phyloP scores from a whole-genome alignment of 257 asterid species.

The Galeopsis tetrahit region DNA sequence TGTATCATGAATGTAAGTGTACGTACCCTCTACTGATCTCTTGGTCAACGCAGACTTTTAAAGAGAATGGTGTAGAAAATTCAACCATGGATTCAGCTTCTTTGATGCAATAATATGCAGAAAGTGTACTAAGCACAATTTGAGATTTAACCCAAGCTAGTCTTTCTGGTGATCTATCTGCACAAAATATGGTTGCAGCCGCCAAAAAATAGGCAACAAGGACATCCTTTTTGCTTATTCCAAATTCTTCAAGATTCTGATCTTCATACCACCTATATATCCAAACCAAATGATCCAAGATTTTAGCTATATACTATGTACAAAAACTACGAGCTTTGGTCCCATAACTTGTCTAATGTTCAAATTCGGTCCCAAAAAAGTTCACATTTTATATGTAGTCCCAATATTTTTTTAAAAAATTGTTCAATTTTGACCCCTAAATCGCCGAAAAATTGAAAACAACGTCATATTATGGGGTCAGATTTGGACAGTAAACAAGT shows the following conservation, averaged over 20 bases:
- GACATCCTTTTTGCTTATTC: conserved; percentile 36
- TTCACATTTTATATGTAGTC: too few species aligned
- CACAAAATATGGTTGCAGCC: conserved; percentile 40
- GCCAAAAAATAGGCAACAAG: conserved; percentile 41
- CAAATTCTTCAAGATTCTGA: conserved; percentile 30
- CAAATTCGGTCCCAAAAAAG: too few species aligned
- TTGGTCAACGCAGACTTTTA: conserved; percentile 1
- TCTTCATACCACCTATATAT: conserved; percentile 48
- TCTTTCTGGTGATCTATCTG: conserved; percentile 43
- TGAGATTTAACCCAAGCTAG: conserved; percentile 47
- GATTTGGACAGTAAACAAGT: too few species aligned
- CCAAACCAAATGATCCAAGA: background rate
- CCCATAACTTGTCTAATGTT: too few species aligned
- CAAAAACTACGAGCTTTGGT: too few species aligned
- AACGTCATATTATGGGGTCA: too few species aligned
- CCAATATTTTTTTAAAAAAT: too few species aligned
- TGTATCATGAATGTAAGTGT: too few species aligned
- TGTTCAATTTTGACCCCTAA: too few species aligned
- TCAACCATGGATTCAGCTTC: conserved; percentile 2
- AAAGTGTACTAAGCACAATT: conserved; percentile 25
- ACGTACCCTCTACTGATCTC: conserved; percentile 27
- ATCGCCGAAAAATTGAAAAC: too few species aligned
- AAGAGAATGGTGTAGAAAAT: background rate
- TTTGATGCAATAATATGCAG: conserved; percentile 22
- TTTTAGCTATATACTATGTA: background rate